Conservation (phyloP, 768 basidiomycete genomes). For the Auricularia auricula-judae region DNA sequence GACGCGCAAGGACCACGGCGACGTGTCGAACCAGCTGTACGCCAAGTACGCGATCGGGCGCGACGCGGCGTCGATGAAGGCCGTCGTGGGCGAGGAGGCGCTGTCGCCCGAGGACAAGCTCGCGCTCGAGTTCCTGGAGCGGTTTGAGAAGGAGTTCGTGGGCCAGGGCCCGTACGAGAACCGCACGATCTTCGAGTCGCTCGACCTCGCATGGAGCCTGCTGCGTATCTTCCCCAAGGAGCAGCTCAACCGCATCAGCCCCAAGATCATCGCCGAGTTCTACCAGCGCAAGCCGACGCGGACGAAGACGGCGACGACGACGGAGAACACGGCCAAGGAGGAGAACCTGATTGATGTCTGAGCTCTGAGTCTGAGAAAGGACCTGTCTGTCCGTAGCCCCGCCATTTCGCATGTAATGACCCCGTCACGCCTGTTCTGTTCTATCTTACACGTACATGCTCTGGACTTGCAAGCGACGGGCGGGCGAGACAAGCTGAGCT, state of each 20-base stretch:
- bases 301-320: constrained; percentile 44
- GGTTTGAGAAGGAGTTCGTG: constrained; percentile 96
- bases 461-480: no score
- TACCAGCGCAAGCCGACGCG: constrained; percentile 75
- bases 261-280: constrained; percentile 90
- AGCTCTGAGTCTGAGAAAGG: neutral
- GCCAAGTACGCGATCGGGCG: constrained; percentile 97
- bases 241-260: constrained; percentile 94
- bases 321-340: constrained; percentile 30
- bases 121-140: constrained; percentile 92
- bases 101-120: constrained; percentile 91
- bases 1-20: constrained; percentile 96
- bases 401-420: neutral
- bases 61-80: constrained; percentile 97
- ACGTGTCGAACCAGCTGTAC: constrained; percentile 99
- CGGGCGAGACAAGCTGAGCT: no score
- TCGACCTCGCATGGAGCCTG: constrained; percentile 94
- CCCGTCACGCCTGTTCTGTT: no score
- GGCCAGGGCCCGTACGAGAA: constrained; percentile 96
- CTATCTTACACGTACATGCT: no score
- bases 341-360: constrained; percentile 54
- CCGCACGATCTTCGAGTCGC: constrained; percentile 90
- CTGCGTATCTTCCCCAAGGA: constrained; percentile 98
- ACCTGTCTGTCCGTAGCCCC: neutral
- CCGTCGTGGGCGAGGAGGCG: constrained; percentile 98